Evolutionary conservation across 768 basidiomycete species (phyloP), one percentile per base, ranked within the genome.

Genomic region (Pleurotus platypus): DNA sequence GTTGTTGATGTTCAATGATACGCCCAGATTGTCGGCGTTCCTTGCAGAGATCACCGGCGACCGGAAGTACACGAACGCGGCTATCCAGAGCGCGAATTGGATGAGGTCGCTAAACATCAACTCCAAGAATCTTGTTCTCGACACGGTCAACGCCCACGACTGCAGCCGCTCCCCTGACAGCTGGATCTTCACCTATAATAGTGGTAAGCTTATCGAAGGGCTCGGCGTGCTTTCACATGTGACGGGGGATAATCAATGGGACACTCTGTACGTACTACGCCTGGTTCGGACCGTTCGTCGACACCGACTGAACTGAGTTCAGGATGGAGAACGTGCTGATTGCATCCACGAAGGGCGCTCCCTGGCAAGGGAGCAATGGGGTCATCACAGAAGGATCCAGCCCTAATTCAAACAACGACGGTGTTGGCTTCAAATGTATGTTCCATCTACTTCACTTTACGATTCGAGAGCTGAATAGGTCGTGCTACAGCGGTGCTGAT

Each of bases 131-230:
- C 70, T 83, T 13, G 71, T 79, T 4, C 69, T 83, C 7, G 81
- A 83, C 64, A 75, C 75, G 12, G 72, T 82, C 49, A 67, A 75
- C 57, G 80, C 68, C 8, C 66, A 71, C 24, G 74, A 82, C 56
- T 83, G 81, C 65, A 70, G 75, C 1, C 67, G 77, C 30, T 78
- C 79, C 0, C 73, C 79, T 2, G 62, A 74, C 2, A 70, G 58
- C 3, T 81, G 78, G 75, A 47, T 81, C 4, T 83, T 81, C 65
- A 82, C 81, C 0, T 82, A 83, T 59, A 83, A 83, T 57, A 76
- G 70, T 26, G 81, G 82, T 26, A 83, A 83, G 57, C 78, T 72
- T 49, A 71, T 83, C 20, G 81, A 83, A 61, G 82, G 80, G 2
- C 65, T 82, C 51, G 76, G 72, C 47, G 72, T 83, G 5, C 64